Evolutionary conservation across 2,329 filamentous ascomycete genomes (phyloP), one percentile per base, ranked within the genome.

Genomic region (Laburnicola sp.): DNA sequence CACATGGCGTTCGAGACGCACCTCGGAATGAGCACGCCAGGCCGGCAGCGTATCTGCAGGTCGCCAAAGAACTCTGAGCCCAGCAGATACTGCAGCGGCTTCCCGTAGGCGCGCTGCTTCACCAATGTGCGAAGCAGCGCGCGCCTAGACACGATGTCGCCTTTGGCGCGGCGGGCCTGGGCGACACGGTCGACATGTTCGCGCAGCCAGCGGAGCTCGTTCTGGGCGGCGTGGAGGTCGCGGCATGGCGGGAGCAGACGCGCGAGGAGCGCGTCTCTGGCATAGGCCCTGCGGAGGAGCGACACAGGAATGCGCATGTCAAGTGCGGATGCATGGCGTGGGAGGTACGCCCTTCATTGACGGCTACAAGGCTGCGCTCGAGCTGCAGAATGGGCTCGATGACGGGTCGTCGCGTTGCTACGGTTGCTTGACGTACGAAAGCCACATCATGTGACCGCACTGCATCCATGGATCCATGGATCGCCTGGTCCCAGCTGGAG

Each of bases 71-170:
- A 94, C 70, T 97, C 91, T 4, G 86, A 86, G 3, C 91, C 91
- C 1, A 99, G 76, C 22, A 97, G 80, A 68, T 97, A 97, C 71
- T 97, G 94, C 30, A 99, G 74, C 1, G 94, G 94, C 51, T 86
- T 82, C 1, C 91, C 91, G n/a, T 60, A 70, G 2, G 79, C 74
- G 51, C 84, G 75, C 39, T 69, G 45, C 30, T 46, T 40, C 16
- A 69, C 65, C 31, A 72, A 35, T n/a, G 62, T 54, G 21, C 57
- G 49, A 22, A 71, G 44, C 22, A 69, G 28, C n/a, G 60, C 50
- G 44, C 45, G 46, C 43, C 62, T 62, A 3, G 58, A 53, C 42
- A 62, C 16, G 26, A 44, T 53, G 28, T 56, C 54, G 40, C 57
- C 64, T 38, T 50, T 56, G 6, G 48, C 57, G 44, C 55, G 54